These are phyloP conservation scores for Gossypium longicalyx DNA, from an alignment of 345 rosid genomes.

Conservation along the genomic window DNA sequence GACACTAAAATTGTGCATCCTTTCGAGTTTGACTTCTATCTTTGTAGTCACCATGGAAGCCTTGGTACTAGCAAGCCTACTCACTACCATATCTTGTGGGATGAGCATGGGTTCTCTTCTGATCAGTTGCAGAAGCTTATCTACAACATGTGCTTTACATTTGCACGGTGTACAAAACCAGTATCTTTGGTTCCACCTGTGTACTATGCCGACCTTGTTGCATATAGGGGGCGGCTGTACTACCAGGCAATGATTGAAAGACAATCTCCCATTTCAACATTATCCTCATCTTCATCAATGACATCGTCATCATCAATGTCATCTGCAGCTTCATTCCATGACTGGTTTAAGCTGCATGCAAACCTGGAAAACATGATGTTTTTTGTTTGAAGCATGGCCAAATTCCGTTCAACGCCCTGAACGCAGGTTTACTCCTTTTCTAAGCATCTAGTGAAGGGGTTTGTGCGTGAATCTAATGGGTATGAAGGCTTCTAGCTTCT, in stretches of 20 bases:
- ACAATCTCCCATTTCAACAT: conserved; percentile 41
- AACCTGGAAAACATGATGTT: conserved; percentile 66
- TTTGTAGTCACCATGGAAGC: conserved; percentile 75
- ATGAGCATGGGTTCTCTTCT: conserved; percentile 58
- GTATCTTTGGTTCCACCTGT: conserved; percentile 79
- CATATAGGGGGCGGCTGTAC: conserved; percentile 68
- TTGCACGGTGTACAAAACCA: conserved; percentile 79
- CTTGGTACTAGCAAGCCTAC: conserved; percentile 87
- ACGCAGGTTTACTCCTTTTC: conserved; percentile 38
- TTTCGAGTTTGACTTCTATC: conserved; percentile 69
- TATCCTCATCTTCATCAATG: conserved; percentile 38
- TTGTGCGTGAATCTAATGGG: conserved; percentile 74
- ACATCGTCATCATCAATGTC: conserved; percentile 39
- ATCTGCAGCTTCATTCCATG: conserved; percentile 35
- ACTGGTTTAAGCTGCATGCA: conserved; percentile 48
- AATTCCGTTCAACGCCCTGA: conserved; percentile 15
- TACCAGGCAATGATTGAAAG: conserved; percentile 48
- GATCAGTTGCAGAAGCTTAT: conserved; percentile 67
- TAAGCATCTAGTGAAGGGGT: conserved; percentile 33
- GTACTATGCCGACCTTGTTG: conserved; percentile 36
- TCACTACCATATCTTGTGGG: conserved; percentile 73
- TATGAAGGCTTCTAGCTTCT: conserved; percentile 3
- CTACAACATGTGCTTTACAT: conserved; percentile 78
- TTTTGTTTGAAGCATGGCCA: conserved; percentile 40
- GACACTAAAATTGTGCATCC: conserved; percentile 70